phyloP scores from a whole-genome alignment of 169 alveolate species.

The Cryptosporidium tyzzeri region DNA sequence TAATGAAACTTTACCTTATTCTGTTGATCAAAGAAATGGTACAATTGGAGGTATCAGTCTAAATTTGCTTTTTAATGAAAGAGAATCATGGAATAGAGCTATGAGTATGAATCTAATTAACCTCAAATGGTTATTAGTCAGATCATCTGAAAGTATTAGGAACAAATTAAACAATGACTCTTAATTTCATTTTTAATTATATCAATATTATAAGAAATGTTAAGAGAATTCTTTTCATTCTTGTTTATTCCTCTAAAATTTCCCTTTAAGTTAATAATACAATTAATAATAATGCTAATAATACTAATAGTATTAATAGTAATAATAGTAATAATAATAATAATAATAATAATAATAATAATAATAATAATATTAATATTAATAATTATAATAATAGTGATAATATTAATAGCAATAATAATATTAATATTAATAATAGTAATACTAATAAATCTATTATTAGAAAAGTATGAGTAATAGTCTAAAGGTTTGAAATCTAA shows the following conservation, averaged over 20 bases:
- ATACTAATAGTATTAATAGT: no score
- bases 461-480: background rate
- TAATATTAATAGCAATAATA: no score
- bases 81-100: slow-evolving; percentile 44
- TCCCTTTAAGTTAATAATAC: background rate
- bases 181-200: no score
- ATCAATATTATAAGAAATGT: background rate
- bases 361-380: background rate
- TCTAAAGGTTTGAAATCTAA: background rate
- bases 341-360: no score
- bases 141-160: slow-evolving; percentile 4
- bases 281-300: background rate
- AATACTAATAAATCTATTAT: background rate
- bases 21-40: background rate
- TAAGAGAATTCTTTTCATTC: no score
- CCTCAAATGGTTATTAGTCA: slow-evolving; percentile 34
- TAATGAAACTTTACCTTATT: slow-evolving; percentile 22
- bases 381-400: background rate
- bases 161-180: background rate
- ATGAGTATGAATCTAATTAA: slow-evolving; percentile 54
- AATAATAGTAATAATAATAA: no score
- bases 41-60: slow-evolving; percentile 8
- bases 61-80: slow-evolving; percentile 45
- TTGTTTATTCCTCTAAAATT: background rate
- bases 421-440: background rate